Base-by-base conservation (phyloP, 768 basidiomycete genomes). In the Termitomyces heimii region DNA sequence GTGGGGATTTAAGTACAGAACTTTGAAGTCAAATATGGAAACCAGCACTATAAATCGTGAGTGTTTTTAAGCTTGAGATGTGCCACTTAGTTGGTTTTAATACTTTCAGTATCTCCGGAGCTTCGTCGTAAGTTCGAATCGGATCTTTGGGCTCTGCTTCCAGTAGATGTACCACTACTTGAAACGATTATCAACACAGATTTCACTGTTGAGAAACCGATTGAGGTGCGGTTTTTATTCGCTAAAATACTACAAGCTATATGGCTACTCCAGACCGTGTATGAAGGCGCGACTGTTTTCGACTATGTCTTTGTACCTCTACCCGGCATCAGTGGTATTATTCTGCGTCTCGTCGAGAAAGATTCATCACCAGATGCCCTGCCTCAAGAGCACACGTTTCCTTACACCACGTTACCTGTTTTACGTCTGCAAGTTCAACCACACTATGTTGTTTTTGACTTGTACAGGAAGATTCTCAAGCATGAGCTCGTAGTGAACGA, bases 121-220 rank as follows among this genome's bases (percentile, higher is more conserved):
- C 34, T 55, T 28, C 26, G 44, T 28, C 24, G 8, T 35, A 20
- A 13, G 29, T 46, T 45, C 26, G 44, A 46, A 18, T 22, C 32
- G 14, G 54, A 20, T 37, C 24, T 54, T 12, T 54, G 53, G 44
- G 53, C 53, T 37, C 44, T 54, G 14, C 32, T 54, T 54, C 53
- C 54, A 1, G 2, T 46, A 8, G 44, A 54, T 46, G 14, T n/a
- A 2, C 18, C 20, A 7, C 20, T 53, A 5, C 53, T 53, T 24
- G 8, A 29, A 16, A 32, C 3, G 26, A 42, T 53, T 4, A 16
- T n/a, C 1, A n/a, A 35, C 18, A 10, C 42, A 4, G 13, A 24
- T 29, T 54, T 32, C 8, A 54, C 26, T 34, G 2, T 46, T 2
- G 53, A 45, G 24, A 46, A 44, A n/a, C 53, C 53, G 6, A 35